phyloP scores from a whole-genome alignment of 371 early-diverging fungal species.

The Mucor ambiguus region DNA sequence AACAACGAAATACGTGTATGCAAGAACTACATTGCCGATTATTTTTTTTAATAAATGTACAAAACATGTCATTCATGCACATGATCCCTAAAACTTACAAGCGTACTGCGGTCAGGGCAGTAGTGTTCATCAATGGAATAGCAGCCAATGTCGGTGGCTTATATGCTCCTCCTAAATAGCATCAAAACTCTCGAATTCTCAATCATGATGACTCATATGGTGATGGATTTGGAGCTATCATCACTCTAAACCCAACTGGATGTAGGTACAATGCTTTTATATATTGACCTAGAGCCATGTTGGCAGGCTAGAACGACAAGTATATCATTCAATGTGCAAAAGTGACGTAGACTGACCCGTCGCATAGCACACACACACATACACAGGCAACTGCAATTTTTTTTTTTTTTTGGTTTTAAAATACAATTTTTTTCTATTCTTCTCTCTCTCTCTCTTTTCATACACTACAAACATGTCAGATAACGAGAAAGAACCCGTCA shows the following conservation, averaged over 20 bases:
- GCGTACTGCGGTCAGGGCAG: not conserved
- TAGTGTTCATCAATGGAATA: not conserved
- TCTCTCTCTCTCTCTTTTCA: not conserved
- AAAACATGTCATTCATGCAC: not conserved
- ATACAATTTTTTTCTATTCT: not conserved
- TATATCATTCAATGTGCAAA: not conserved
- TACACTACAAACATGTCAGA: conserved; percentile 40
- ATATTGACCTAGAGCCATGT: not conserved
- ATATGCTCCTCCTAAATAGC: not conserved
- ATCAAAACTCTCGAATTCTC: not conserved
- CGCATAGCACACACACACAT: not conserved
- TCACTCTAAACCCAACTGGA: not conserved
- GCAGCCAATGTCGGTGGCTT: not conserved
- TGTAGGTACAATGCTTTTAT: not conserved
- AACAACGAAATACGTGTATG: not conserved
- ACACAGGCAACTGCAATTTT: conserved; percentile 1
- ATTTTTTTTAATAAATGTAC: not conserved
- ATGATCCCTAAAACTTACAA: not conserved
- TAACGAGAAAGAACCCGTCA: conserved; percentile 50
- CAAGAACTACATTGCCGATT: not conserved
- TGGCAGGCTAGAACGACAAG: not conserved
- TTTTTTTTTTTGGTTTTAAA: not conserved
- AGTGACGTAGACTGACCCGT: not conserved
- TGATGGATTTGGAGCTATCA: too few species aligned
- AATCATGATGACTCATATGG: not conserved